Evolutionary conservation across 176 grass and related monocot species (phyloP), one percentile per base, ranked within the genome.

Genomic region (Musa schizocarpa): DNA sequence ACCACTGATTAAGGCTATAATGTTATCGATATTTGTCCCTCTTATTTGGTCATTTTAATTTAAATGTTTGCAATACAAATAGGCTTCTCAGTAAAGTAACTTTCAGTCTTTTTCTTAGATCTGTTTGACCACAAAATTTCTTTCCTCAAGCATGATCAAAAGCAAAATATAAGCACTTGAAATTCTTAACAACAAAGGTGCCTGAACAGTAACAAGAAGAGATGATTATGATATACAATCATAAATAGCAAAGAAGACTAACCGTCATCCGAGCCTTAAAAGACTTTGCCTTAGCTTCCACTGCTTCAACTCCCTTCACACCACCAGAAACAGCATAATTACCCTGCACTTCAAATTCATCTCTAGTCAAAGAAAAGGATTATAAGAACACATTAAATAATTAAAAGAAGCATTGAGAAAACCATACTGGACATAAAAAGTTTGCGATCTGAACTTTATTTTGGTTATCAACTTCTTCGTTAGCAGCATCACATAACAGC

Each of bases 231-330:
- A 8, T 16, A 54, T 3, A 80, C 20, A 25, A 52, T 63, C 2
- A 52, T 19, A 72, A 22, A 50, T 21, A 52, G 21, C 26, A 13
- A 50, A 78, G 65, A 57, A 27, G 8, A 94, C 95, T 84, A 59
- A 99, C 90, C 78, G 90, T 91, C 95, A 94, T 99, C 66, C 88
- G 89, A 72, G 95, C 95, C 78, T 99, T 99, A 34, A 99, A 99
- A 52, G 88, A 99, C 79, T 99, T 99, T 63, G 95, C 95, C 84
- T 94, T 99, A 24, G 81, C 88, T 91, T 99, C 90, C 73, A 99
- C 88, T n/a, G 76, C 82, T 87, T 99, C 95, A 73, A 99, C 84
- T 81, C 95, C 95, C 79, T 89, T 99, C 63, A 99, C 78, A 79
- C 95, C 95, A 80, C 95, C 90, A 58, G 95, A 99, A 87, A 99